A percentile compares a stretch with the other conserved stretches of the same genome.
These are phyloP conservation scores for Fusarium haematococcum DNA, from an alignment of 2,329 filamentous ascomycete species.

Conservation along the genomic window DNA sequence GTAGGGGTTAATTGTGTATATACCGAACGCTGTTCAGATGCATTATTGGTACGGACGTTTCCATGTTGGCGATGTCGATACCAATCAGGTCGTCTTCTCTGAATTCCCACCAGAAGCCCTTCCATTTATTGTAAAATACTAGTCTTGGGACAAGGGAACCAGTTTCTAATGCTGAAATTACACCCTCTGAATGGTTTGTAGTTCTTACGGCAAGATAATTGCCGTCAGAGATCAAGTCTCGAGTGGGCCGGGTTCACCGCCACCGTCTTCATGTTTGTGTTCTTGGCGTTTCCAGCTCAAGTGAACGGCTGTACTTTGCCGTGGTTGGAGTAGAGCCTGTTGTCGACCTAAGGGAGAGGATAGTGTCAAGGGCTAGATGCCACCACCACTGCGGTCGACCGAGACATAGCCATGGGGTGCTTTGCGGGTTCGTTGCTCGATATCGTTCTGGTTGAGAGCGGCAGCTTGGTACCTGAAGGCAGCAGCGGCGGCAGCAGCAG, in stretches of 20 bases:
- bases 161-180: background rate
- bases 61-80: background rate
- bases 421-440: conserved; percentile 53
- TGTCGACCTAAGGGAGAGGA: background rate
- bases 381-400: conserved; percentile 64
- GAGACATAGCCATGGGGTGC: conserved; percentile 59
- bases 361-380: conserved; percentile 46
- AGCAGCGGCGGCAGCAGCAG: conserved; percentile 44
- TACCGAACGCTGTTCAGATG: conserved; percentile 27
- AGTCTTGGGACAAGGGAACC: background rate
- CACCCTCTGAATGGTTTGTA: background rate
- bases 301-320: background rate
- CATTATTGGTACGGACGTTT: background rate
- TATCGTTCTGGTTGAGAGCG: conserved; percentile 56
- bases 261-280: background rate
- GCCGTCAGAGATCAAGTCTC: background rate
- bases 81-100: background rate
- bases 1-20: conserved; percentile 28
- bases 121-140: background rate
- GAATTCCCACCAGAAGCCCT: background rate
- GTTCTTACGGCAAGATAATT: background rate
- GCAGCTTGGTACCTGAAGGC: conserved; percentile 51
- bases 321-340: background rate
- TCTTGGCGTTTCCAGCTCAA: background rate
- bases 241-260: background rate